Percentiles rank a stretch among this genome's conserved stretches.
These are phyloP conservation scores for Phytophthora pistaciae DNA, from an alignment of 352 stramenopile species.

Conservation along the genomic window DNA sequence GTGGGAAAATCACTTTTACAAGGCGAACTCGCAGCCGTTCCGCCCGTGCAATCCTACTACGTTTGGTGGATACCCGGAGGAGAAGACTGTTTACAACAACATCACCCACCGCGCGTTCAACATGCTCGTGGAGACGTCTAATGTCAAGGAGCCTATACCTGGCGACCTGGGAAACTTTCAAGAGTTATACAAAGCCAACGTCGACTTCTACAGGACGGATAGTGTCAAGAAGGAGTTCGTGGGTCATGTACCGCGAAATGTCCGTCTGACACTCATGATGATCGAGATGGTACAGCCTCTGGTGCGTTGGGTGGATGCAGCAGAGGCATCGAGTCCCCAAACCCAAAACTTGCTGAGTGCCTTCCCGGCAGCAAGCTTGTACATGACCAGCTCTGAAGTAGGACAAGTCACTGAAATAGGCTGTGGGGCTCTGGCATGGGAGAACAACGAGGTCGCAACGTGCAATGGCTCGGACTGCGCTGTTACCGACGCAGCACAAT, in stretches of 20 bases:
- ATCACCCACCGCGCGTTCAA: conserved; percentile 95
- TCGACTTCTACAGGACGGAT: conserved; percentile 67
- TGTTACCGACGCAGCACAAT: conserved; percentile 21
- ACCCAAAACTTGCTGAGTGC: conserved; percentile 20
- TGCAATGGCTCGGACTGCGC: conserved; percentile 57
- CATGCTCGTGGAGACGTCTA: conserved; percentile 96
- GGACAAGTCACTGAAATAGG: conserved; percentile 62
- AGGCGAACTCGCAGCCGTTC: conserved; percentile 56
- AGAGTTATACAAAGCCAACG: conserved; percentile 71
- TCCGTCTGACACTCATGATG: conserved; percentile 94
- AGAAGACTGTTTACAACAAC: conserved; percentile 96
- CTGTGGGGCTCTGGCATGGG: conserved; percentile 49
- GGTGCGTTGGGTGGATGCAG: conserved; percentile 75
- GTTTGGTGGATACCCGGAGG: conserved; percentile 90
- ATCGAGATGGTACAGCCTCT: conserved; percentile 97
- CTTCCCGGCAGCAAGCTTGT: conserved; percentile 63
- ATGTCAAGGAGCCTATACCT: conserved; percentile 88
- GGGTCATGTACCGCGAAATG: conserved; percentile 96
- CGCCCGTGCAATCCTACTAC: conserved; percentile 84
- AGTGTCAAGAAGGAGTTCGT: conserved; percentile 53
- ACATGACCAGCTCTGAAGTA: conserved; percentile 36
- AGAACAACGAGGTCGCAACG: conserved; percentile 52
- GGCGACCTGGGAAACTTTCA: conserved; percentile 75
- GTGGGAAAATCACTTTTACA: conserved; percentile 81
- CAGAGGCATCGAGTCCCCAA: conserved; percentile 15